Conservation (phyloP, 768 basidiomycete genomes). For the Harrya chromipes region DNA sequence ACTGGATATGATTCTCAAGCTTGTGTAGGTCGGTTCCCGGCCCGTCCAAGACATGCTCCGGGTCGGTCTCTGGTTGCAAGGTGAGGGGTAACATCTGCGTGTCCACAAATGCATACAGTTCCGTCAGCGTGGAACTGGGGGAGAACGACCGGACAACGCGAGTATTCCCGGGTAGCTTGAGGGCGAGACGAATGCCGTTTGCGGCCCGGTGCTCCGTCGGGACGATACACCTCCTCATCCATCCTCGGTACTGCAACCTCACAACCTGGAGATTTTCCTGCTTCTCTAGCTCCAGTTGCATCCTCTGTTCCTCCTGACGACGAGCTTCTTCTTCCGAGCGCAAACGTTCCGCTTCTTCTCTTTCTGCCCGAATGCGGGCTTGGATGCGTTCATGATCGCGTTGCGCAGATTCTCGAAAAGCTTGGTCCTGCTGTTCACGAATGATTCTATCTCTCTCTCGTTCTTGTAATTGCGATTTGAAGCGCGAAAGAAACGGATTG, state of each 20-base stretch:
- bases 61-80: conserved; percentile 39
- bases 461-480: conserved; percentile 52
- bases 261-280: conserved; percentile 32
- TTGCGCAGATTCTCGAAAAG: conserved; percentile 54
- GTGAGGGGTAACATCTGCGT: conserved; percentile 48
- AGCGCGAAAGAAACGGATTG: conserved; percentile 69
- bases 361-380: conserved; percentile 48
- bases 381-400: conserved; percentile 70
- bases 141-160: too few species aligned
- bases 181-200: conserved; percentile 40
- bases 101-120: conserved; percentile 75
- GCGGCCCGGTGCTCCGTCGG: conserved; percentile 26
- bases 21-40: conserved; percentile 30
- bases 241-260: conserved; percentile 55
- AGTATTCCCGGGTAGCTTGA: conserved; percentile 53
- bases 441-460: conserved; percentile 57
- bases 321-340: conserved; percentile 30
- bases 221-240: conserved; percentile 51
- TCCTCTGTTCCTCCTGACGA: conserved; percentile 33
- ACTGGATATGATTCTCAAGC: conserved; percentile 37
- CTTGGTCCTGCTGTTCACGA: too few species aligned
- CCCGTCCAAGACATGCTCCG: conserved; percentile 39
- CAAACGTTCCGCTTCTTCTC: conserved; percentile 33
- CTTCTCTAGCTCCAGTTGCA: conserved; percentile 38
- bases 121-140: conserved; percentile 47